phyloP scores from a whole-genome alignment of 2,329 filamentous ascomycete genomes.

The Thielaviopsis ethacetica region DNA sequence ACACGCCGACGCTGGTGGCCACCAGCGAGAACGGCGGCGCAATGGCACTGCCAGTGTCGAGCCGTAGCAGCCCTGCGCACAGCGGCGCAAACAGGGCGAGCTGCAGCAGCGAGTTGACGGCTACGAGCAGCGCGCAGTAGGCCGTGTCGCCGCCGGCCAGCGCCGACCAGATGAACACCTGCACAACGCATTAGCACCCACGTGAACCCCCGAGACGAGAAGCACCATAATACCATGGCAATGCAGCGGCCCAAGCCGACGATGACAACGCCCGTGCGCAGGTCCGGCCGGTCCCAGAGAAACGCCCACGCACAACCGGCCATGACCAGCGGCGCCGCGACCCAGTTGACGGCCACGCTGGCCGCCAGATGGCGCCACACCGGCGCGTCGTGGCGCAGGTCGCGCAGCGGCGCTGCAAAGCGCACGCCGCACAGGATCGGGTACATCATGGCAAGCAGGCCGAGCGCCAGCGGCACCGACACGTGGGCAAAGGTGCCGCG shows the following conservation, averaged over 20 bases:
- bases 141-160: constrained; percentile 58
- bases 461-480: constrained; percentile 59
- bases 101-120: constrained; percentile 58
- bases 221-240: constrained; percentile 56
- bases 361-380: constrained; percentile 71
- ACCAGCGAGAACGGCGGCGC: constrained; percentile 42
- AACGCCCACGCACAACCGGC: constrained; percentile 55
- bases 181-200: not conserved
- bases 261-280: constrained; percentile 56
- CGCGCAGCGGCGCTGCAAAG: constrained; percentile 55
- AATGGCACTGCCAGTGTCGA: constrained; percentile 39
- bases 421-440: constrained; percentile 78
- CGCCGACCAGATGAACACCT: constrained; percentile 51
- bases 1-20: constrained; percentile 67
- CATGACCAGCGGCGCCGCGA: constrained; percentile 71
- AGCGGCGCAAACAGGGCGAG: constrained; percentile 58
- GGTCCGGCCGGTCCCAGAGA: constrained; percentile 38
- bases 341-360: constrained; percentile 66
- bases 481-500: constrained; percentile 56
- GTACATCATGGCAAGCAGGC: constrained; percentile 85
- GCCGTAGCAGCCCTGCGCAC: constrained; percentile 49
- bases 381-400: constrained; percentile 39
- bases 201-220: too few relatives aligned
- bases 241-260: constrained; percentile 78
- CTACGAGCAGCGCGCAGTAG: constrained; percentile 70